These are phyloP conservation scores for Pichia sp. DNA, from an alignment of 1,139 yeast species.

Conservation along the genomic window DNA sequence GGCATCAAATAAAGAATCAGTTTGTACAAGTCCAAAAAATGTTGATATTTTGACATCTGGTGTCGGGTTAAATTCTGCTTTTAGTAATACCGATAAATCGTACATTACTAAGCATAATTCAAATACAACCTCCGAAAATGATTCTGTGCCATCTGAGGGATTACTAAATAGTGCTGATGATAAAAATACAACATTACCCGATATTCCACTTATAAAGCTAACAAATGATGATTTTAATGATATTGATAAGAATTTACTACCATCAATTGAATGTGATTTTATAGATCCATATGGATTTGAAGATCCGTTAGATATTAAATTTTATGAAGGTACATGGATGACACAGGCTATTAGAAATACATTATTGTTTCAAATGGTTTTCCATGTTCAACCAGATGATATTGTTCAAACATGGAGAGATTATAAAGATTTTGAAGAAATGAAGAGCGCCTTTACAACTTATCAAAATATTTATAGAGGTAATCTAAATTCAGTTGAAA, in stretches of 20 bases:
- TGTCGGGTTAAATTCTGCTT: not conserved
- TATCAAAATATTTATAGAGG: constrained; percentile 40
- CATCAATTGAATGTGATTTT: constrained; percentile 33
- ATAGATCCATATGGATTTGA: constrained; percentile 84
- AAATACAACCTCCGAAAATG: not conserved
- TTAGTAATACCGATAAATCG: not conserved
- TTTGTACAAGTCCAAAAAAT: not conserved
- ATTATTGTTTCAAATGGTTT: constrained; percentile 70
- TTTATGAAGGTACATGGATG: constrained; percentile 85
- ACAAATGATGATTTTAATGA: constrained; percentile 24
- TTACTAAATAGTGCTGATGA: constrained; percentile 3
- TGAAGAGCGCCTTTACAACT: constrained; percentile 49
- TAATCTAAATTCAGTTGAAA: not conserved
- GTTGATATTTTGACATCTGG: not conserved
- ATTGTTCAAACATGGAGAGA: constrained; percentile 83
- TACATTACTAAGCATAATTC: not conserved
- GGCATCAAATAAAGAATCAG: not conserved
- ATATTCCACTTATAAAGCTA: constrained; percentile 19
- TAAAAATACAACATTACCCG: constrained; percentile 9
- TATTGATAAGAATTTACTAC: constrained; percentile 23
- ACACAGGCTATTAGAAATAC: constrained; percentile 84
- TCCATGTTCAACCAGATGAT: constrained; percentile 94
- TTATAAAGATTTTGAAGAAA: constrained; percentile 62
- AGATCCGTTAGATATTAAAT: constrained; percentile 75
- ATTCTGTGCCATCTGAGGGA: constrained; percentile 2